Percentiles rank a stretch among this genome's conserved stretches.
These are phyloP conservation scores for Pseudocercospora musae DNA, from an alignment of 2,329 filamentous ascomycete species.

Conservation along the genomic window DNA sequence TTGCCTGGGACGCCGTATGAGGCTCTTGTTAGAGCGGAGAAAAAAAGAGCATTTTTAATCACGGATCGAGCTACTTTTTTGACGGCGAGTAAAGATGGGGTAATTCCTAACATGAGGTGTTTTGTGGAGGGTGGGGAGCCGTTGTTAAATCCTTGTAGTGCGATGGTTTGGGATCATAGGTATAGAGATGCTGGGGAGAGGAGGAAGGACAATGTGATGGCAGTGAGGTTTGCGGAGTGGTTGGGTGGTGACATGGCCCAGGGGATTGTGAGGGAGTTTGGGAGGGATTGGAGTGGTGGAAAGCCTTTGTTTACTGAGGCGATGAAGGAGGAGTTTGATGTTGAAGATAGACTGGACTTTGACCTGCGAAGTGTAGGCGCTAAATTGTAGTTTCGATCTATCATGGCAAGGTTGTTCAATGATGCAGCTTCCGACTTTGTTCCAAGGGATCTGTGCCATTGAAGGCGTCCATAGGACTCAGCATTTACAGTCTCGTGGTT, in stretches of 20 bases:
- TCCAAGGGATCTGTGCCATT: too few relatives aligned
- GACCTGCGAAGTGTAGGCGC: neutral
- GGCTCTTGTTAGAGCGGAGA: conserved; percentile 22
- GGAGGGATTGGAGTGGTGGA: conserved; percentile 16
- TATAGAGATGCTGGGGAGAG: neutral
- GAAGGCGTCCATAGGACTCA: too few relatives aligned
- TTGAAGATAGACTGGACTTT: conserved; percentile 8
- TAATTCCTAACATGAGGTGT: conserved; percentile 9
- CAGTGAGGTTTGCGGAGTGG: conserved; percentile 22
- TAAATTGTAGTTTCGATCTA: neutral
- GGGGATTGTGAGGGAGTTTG: conserved; percentile 16
- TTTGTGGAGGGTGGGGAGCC: conserved; percentile 21
- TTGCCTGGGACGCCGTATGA: conserved; percentile 22
- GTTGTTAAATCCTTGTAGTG: conserved; percentile 27
- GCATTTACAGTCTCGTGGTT: too few relatives aligned
- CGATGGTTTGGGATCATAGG: conserved; percentile 8
- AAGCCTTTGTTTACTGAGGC: conserved; percentile 21
- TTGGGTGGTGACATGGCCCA: conserved; percentile 13
- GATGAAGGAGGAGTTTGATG: conserved; percentile 16
- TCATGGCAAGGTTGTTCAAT: neutral
- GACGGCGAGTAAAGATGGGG: conserved; percentile 21
- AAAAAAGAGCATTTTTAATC: conserved; percentile 20
- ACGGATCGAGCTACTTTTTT: conserved; percentile 27
- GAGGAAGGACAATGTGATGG: neutral
- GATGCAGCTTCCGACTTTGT: neutral